A percentile compares a stretch with the other conserved stretches of the same genome.
Conservation (phyloP, 106 monocot species). For the Apostasia ramifera region DNA sequence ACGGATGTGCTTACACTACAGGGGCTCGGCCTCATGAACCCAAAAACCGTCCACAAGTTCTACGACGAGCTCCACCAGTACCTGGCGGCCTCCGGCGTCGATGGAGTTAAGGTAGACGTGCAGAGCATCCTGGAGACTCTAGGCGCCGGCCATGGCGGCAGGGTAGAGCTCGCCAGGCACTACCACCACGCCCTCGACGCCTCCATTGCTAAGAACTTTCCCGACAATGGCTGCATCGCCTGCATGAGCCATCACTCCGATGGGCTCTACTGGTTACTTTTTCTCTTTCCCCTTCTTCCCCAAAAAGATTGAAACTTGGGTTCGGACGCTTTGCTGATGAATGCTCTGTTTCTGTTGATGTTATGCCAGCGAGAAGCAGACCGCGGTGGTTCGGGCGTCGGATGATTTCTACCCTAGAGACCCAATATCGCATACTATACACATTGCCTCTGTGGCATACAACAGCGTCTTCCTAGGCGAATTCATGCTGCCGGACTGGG, state of each 20-base stretch:
- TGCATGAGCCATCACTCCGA: constrained; percentile 97
- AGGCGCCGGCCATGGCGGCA: constrained; percentile 64
- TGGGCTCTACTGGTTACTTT: constrained; percentile 64
- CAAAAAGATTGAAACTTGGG: not conserved
- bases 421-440: constrained; percentile 86
- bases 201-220: constrained; percentile 75
- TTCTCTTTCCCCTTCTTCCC: not conserved
- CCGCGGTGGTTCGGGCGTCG: constrained; percentile 82
- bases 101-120: constrained; percentile 94
- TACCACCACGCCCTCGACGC: constrained; percentile 88
- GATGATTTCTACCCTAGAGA: constrained; percentile 98
- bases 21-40: constrained; percentile 77
- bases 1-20: constrained; percentile 55
- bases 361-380: constrained; percentile 68
- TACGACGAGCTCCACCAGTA: constrained; percentile 79
- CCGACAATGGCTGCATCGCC: constrained; percentile 81
- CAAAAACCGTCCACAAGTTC: constrained; percentile 56
- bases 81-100: constrained; percentile 56
- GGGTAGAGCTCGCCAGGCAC: constrained; percentile 58
- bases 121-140: constrained; percentile 90
- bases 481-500: constrained; percentile 98
- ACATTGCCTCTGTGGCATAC: constrained; percentile 86
- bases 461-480: constrained; percentile 93
- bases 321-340: not conserved
- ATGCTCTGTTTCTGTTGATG: not conserved